Evolutionary conservation across 2,329 filamentous ascomycete genomes (phyloP), one percentile per base, ranked within the genome.

Genomic region (Graphium sp.): DNA sequence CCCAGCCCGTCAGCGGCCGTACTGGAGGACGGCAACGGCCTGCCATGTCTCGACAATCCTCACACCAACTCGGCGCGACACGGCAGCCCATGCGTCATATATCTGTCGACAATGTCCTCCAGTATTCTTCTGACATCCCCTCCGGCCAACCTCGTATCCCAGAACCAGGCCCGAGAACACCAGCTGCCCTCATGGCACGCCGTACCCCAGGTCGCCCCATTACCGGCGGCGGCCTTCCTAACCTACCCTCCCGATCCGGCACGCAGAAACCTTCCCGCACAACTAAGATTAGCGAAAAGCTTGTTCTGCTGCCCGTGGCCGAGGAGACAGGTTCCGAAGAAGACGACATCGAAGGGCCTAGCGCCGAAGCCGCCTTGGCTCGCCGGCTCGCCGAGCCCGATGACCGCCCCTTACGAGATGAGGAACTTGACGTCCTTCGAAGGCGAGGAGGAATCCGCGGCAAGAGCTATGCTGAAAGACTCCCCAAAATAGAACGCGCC

Each of bases 221-320:
- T 19, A 35, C 42, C 11, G 41, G 48, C 5, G 52, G 55, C 8
- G 53, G 54, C 8, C 47, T 60, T 21, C 55, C 58, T 17, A 49
- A 9, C 37, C 39, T n/a, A 48, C 46, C 18, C 41, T 55, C 13
- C 48, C 52, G 27, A 50, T 52, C 22, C 54, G 62, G 5, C 35
- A 63, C 70, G 32, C 65, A 60, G 24, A 55, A 94, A 39, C 89
- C 87, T 1, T 77, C 82, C 5, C 70, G 89, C 30, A 91, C 84
- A 21, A 91, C 83, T 17, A 94, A 95, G 51, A 77, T 92, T 37
- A 93, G 82, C 49, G 83, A 95, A 57, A 95, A 95, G 54, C 62
- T 98, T n/a, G 89, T 98, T 1, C 60, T 95, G 20, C 64, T 98
- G 10, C 89, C 89, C 1, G 87, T 94, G 45, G 78, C 84, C 2